phyloP scores from a whole-genome alignment of 768 basidiomycete species.

The Mrakia frigida region DNA sequence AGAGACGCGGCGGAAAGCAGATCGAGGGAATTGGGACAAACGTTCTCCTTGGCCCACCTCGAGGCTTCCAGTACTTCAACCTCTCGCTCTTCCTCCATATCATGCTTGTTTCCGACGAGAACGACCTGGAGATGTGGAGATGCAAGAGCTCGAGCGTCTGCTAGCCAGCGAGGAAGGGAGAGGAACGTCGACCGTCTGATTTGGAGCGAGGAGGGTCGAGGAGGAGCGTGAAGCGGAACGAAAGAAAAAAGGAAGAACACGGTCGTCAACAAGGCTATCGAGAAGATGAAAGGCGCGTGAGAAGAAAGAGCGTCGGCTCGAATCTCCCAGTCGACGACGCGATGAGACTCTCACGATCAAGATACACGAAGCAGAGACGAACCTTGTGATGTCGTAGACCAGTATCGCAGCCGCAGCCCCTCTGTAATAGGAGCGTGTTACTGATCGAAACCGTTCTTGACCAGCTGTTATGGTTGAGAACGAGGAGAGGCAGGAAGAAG shows the following conservation, averaged over 20 bases:
- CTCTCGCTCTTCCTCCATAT: constrained; percentile 84
- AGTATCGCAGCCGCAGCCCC: constrained; percentile 56
- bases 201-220: not conserved
- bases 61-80: constrained; percentile 95
- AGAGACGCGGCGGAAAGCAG: constrained; percentile 47
- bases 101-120: constrained; percentile 86
- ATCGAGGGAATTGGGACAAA: not conserved
- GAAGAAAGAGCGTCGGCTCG: too few relatives aligned
- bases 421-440: constrained; percentile 92
- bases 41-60: constrained; percentile 91
- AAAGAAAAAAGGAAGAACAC: not conserved
- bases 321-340: too few relatives aligned
- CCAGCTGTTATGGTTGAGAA: constrained; percentile 57
- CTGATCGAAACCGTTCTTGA: constrained; percentile 88
- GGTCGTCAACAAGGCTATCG: not conserved
- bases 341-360: too few relatives aligned
- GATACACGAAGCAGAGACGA: constrained; percentile 50
- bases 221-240: too few relatives aligned
- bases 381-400: constrained; percentile 48
- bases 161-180: constrained; percentile 64
- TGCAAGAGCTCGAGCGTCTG: constrained; percentile 86
- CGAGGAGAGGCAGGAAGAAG: constrained; percentile 16
- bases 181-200: constrained; percentile 20
- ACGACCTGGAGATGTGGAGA: constrained; percentile 75
- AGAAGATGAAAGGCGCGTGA: not conserved